These are phyloP conservation scores for Avena sativa DNA, from an alignment of 176 grass and related monocot species.

Conservation along the genomic window DNA sequence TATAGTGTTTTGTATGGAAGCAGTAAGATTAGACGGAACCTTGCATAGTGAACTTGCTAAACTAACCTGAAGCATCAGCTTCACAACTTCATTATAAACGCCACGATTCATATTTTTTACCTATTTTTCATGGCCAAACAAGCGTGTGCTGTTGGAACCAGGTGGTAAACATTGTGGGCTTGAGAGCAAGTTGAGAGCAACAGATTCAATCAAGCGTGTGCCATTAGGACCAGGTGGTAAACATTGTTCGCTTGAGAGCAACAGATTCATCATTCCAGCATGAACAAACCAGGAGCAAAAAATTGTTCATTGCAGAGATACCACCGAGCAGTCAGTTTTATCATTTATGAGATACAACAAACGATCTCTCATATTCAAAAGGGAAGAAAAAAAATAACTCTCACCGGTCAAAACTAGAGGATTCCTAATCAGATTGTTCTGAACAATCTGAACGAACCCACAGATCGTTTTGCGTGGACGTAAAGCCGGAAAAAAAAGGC, in stretches of 20 bases:
- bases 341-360: neutral
- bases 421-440: neutral
- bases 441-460: constrained; percentile 23
- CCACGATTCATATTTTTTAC: neutral
- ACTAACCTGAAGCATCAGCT: neutral
- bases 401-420: neutral
- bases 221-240: neutral
- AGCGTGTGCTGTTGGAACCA: neutral
- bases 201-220: neutral
- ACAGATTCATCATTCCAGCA: neutral
- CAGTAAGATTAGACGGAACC: neutral
- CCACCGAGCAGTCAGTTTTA: neutral
- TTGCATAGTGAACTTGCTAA: neutral
- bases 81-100: neutral
- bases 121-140: neutral
- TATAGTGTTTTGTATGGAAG: neutral
- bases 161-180: neutral
- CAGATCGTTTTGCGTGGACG: neutral
- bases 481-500: constrained; percentile 10
- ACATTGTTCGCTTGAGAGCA: neutral
- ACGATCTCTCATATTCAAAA: neutral
- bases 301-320: constrained; percentile 7
- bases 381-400: neutral
- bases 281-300: neutral
- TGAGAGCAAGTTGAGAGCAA: no score